These are phyloP conservation scores for Lolium rigidum DNA, from an alignment of 176 grass and related monocot genomes.

Conservation along the genomic window DNA sequence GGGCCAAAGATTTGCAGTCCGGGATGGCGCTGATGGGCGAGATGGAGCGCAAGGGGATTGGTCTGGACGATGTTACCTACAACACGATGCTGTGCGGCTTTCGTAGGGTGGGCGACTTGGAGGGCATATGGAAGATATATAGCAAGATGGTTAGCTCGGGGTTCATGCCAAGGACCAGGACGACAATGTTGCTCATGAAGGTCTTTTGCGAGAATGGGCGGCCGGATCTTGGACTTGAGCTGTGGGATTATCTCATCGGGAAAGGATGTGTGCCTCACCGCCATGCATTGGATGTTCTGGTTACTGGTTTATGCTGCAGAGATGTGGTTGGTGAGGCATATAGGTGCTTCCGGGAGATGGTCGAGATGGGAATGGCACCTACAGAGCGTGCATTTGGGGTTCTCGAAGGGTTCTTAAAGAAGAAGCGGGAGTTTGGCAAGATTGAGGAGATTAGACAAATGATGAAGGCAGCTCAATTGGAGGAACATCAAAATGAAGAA, in stretches of 20 bases:
- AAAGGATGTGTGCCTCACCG: conserved; percentile 81
- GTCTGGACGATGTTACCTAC: conserved; percentile 79
- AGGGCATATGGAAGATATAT: conserved; percentile 79
- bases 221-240: conserved; percentile 69
- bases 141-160: conserved; percentile 62
- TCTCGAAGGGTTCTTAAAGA: conserved; percentile 71
- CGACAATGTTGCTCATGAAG: conserved; percentile 87
- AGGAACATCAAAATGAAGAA: conserved; percentile 38
- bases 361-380: conserved; percentile 57
- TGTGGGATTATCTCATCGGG: conserved; percentile 77
- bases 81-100: conserved; percentile 82
- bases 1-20: conserved; percentile 64
- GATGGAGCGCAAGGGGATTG: conserved; percentile 69
- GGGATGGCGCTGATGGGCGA: conserved; percentile 63
- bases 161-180: conserved; percentile 76
- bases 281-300: conserved; percentile 80
- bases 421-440: conserved; percentile 57
- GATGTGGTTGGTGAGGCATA: conserved; percentile 64
- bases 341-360: conserved; percentile 68
- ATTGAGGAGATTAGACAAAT: conserved; percentile 67
- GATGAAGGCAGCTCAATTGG: conserved; percentile 51
- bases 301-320: conserved; percentile 86
- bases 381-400: conserved; percentile 76
- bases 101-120: conserved; percentile 65
- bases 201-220: conserved; percentile 73